A percentile compares a stretch with the other conserved stretches of the same genome.
Conservation (phyloP, 345 rosid genomes). For the Salix dunnii region DNA sequence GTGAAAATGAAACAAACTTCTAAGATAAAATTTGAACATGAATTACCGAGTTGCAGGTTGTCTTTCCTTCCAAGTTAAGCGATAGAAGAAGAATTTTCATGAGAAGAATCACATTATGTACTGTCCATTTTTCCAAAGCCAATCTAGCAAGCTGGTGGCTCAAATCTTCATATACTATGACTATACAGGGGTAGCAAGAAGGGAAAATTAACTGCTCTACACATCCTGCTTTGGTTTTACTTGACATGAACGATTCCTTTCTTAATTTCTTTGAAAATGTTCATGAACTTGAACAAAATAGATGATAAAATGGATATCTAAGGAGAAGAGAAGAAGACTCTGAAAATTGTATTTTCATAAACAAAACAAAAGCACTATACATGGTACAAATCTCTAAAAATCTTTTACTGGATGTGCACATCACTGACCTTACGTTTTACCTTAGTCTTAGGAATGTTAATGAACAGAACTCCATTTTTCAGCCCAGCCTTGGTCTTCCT, state of each 20-base stretch:
- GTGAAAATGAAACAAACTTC: background rate
- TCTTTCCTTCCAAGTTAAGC: background rate
- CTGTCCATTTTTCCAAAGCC: background rate
- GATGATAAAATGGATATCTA: background rate
- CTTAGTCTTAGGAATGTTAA: conserved; percentile 54
- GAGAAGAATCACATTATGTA: background rate
- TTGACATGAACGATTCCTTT: background rate
- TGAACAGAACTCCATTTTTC: conserved; percentile 56
- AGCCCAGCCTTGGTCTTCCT: conserved; percentile 16
- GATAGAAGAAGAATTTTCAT: too few species aligned
- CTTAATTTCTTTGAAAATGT: background rate
- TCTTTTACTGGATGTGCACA: conserved; percentile 3
- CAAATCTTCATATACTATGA: background rate
- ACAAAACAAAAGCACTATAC: background rate
- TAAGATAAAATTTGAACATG: background rate
- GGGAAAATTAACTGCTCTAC: background rate
- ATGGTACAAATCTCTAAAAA: background rate
- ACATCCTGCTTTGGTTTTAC: background rate
- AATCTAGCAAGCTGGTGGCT: background rate
- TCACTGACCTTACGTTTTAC: conserved; percentile 15
- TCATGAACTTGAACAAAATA: background rate
- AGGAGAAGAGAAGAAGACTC: background rate
- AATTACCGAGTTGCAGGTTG: background rate
- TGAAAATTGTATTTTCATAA: background rate
- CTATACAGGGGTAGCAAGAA: background rate